Conservation (phyloP, 176 grass and related monocot species). For the Secale cereale region DNA sequence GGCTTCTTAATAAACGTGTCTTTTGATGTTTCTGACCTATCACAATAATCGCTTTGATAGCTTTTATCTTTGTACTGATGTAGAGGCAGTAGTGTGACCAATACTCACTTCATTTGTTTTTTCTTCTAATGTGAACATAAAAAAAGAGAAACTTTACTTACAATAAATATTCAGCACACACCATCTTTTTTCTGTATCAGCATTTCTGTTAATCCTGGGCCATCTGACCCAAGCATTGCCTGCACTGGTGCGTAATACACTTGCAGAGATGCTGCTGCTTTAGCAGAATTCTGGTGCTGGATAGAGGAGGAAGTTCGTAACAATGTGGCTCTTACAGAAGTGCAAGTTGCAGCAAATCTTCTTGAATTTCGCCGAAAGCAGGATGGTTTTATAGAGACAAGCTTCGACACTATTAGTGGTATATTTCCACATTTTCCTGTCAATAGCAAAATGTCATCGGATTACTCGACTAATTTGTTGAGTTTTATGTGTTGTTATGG, state of each 20-base stretch:
- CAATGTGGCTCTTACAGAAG: conserved; percentile 61
- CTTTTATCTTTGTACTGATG: background rate
- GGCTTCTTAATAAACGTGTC: background rate
- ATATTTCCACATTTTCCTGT: conserved; percentile 19
- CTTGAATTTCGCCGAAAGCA: conserved; percentile 93
- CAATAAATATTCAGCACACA: background rate
- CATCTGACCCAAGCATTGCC: conserved; percentile 2
- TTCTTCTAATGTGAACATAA: background rate
- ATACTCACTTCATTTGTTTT: background rate
- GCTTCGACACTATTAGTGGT: conserved; percentile 98
- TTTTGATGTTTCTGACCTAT: background rate
- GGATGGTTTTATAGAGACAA: conserved; percentile 85
- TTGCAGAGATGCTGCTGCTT: conserved; percentile 95
- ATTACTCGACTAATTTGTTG: background rate
- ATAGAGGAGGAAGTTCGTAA: conserved; percentile 68
- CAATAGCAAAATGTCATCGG: background rate
- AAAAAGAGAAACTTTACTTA: background rate
- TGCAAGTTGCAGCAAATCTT: conserved; percentile 78
- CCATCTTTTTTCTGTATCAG: background rate
- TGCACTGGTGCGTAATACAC: conserved; percentile 7
- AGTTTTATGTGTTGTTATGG: background rate
- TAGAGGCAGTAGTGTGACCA: background rate
- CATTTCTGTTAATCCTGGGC: conserved; percentile 4
- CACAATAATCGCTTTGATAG: background rate
- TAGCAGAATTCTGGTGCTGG: conserved; percentile 95